These are phyloP conservation scores for Nakazawaea wyomingensis DNA, from an alignment of 805 yeast genomes.

Conservation along the genomic window DNA sequence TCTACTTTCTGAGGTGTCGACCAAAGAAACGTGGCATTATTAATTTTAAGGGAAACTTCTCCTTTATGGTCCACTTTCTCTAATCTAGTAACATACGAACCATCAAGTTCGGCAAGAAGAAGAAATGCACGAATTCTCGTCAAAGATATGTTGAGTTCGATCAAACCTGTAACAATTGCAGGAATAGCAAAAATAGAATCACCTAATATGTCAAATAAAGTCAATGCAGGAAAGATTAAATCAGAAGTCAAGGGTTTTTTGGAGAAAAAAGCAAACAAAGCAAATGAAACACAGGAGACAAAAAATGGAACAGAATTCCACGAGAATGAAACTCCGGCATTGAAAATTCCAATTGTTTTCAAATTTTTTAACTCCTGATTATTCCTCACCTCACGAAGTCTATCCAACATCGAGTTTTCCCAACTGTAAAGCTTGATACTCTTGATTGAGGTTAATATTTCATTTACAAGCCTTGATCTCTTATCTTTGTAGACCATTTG, in stretches of 20 bases:
- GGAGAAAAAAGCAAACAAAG: conserved; percentile 41
- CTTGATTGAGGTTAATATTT: conserved; percentile 54
- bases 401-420: conserved; percentile 59
- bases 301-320: conserved; percentile 64
- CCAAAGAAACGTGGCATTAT: conserved; percentile 55
- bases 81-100: conserved; percentile 23
- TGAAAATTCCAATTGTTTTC: conserved; percentile 41
- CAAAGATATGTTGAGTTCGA: conserved; percentile 57
- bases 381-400: conserved; percentile 49
- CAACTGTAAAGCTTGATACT: conserved; percentile 65
- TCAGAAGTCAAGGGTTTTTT: conserved; percentile 56
- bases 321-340: conserved; percentile 45
- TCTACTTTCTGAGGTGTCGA: conserved; percentile 17
- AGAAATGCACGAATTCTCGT: conserved; percentile 48
- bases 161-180: conserved; percentile 44
- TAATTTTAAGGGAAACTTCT: conserved; percentile 34
- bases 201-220: conserved; percentile 53
- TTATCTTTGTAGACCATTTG: conserved; percentile 62
- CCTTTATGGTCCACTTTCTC: conserved; percentile 22
- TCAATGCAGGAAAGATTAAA: conserved; percentile 62
- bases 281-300: conserved; percentile 59
- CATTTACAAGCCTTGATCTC: conserved; percentile 55
- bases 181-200: conserved; percentile 60
- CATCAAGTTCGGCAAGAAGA: conserved; percentile 35
- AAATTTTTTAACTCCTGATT: conserved; percentile 49